These are phyloP conservation scores for Apiotrichum brassicae DNA, from an alignment of 1,284 basidiomycete species.

Conservation along the genomic window DNA sequence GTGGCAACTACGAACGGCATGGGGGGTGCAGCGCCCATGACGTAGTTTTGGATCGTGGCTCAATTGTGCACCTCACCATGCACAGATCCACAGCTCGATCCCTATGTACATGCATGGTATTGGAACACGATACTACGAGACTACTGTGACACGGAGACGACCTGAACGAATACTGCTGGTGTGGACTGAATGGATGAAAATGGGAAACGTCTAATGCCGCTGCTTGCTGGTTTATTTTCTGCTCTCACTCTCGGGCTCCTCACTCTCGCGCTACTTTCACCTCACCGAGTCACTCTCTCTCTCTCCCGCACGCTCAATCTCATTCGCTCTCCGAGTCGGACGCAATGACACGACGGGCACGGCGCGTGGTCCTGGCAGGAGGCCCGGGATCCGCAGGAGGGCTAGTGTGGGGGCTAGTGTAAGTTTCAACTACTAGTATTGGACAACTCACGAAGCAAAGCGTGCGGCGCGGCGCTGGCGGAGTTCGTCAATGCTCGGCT, in stretches of 20 bases:
- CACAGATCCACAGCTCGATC: no score
- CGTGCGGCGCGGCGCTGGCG: slow-evolving; percentile 11
- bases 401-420: background rate
- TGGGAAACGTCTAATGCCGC: no score
- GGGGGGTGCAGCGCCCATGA: background rate
- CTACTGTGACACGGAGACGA: background rate
- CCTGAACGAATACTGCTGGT: no score
- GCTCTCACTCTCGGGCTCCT: no score
- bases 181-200: background rate
- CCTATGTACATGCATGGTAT: slow-evolving; percentile 1
- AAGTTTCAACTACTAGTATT: background rate
- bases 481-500: slow-evolving; percentile 18
- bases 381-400: background rate
- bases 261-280: no score
- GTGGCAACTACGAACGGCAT: no score
- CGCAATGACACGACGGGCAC: background rate
- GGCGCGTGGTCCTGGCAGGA: background rate
- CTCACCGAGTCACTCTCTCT: no score
- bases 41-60: no score
- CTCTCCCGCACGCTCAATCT: no score
- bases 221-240: no score
- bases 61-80: no score
- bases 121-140: background rate
- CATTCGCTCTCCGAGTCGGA: no score
- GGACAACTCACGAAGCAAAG: background rate